Conservation (phyloP, 768 basidiomycete genomes). For the Phylloporus rhodoxanthus region DNA sequence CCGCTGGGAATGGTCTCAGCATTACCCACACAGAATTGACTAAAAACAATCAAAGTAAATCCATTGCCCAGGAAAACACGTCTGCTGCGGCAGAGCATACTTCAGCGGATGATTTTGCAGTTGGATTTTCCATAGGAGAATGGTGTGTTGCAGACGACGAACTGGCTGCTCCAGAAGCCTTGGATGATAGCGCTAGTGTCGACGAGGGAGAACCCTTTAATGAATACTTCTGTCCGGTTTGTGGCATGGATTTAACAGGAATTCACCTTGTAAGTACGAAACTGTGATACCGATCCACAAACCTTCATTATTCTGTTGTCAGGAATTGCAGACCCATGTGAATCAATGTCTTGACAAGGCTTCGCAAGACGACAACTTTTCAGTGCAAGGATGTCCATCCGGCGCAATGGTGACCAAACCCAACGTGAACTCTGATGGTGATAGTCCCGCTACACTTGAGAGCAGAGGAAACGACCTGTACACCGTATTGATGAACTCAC, state of each 20-base stretch:
- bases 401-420: neutral
- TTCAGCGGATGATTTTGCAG: neutral
- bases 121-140: slow-evolving; percentile 37
- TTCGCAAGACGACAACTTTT: slow-evolving; percentile 1
- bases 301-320: slow-evolving; percentile 2
- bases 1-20: neutral
- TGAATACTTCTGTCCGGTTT: slow-evolving; percentile 24
- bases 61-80: neutral
- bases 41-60: neutral
- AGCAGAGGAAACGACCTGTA: slow-evolving; percentile 42
- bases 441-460: neutral
- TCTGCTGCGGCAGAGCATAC: neutral
- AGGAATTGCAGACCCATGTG: slow-evolving; percentile 53
- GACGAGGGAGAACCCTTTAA: slow-evolving; percentile 14
- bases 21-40: slow-evolving; percentile 1
- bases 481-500: slow-evolving; percentile 83
- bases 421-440: neutral
- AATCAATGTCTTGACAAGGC: slow-evolving; percentile 49
- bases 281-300: neutral
- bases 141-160: slow-evolving; percentile 79
- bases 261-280: slow-evolving; percentile 20
- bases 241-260: slow-evolving; percentile 12
- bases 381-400: neutral
- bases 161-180: slow-evolving; percentile 31
- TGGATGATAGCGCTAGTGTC: slow-evolving; percentile 17